A percentile compares a stretch with the other conserved stretches of the same genome.
These are phyloP conservation scores for Russula brevipes DNA, from an alignment of 768 basidiomycete genomes.

Conservation along the genomic window DNA sequence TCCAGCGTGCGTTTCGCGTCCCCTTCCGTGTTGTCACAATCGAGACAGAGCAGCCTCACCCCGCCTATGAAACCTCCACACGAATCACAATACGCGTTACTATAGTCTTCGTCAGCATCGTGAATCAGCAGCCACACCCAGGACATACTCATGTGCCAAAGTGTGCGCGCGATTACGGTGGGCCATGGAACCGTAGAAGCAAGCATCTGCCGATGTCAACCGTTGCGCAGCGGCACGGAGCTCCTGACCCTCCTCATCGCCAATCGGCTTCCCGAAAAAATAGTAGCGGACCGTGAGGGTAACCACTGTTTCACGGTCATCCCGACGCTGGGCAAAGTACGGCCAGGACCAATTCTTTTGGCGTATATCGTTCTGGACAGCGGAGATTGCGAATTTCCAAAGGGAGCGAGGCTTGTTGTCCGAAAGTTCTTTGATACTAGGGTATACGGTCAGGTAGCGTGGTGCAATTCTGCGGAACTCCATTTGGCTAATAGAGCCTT, in stretches of 20 bases:
- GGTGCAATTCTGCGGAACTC: constrained; percentile 29
- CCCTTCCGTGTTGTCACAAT: constrained; percentile 25
- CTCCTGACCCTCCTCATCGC: constrained; percentile 23
- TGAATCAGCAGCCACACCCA: background rate
- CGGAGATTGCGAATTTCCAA: constrained; percentile 32
- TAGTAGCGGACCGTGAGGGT: constrained; percentile 27
- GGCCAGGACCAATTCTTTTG: constrained; percentile 30
- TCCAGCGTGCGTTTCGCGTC: no score
- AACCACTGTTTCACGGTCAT: constrained; percentile 28
- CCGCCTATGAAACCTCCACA: constrained; percentile 31
- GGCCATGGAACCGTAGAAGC: constrained; percentile 27
- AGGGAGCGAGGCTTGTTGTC: constrained; percentile 29
- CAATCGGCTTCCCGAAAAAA: constrained; percentile 25
- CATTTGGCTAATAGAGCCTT: constrained; percentile 9
- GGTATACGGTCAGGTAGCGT: constrained; percentile 27
- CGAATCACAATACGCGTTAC: constrained; percentile 27
- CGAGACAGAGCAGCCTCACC: constrained; percentile 31
- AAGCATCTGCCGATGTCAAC: constrained; percentile 28
- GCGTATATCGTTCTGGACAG: constrained; percentile 27
- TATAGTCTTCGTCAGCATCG: background rate
- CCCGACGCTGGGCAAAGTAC: constrained; percentile 32
- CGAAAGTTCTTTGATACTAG: constrained; percentile 26
- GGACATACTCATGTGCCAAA: constrained; percentile 25
- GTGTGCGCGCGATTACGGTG: constrained; percentile 22
- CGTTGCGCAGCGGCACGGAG: constrained; percentile 21